Conservation (phyloP, 176 grass and related monocot genomes). For the Pontederia crassipes region DNA sequence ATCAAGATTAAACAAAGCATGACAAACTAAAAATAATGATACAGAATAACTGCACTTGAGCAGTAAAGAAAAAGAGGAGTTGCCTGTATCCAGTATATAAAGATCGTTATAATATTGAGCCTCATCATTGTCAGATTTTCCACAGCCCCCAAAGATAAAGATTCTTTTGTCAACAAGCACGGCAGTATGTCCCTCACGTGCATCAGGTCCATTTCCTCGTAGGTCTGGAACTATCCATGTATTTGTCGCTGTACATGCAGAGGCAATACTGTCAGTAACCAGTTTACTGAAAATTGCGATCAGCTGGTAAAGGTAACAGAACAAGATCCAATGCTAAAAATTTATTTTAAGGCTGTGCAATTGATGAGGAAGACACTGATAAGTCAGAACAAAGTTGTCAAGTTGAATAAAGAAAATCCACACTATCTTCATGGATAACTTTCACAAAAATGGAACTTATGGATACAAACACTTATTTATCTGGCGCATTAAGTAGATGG, state of each 20-base stretch:
- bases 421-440: too few species aligned
- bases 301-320: too few species aligned
- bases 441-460: too few species aligned
- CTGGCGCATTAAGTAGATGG: too few species aligned
- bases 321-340: too few species aligned
- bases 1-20: not conserved
- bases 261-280: not conserved
- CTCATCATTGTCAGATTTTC: slow-evolving; percentile 24
- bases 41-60: not conserved
- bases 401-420: too few species aligned
- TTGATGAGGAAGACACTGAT: too few species aligned
- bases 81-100: slow-evolving; percentile 33
- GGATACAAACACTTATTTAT: too few species aligned
- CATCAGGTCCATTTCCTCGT: slow-evolving; percentile 20
- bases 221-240: slow-evolving; percentile 22
- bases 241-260: slow-evolving; percentile 15
- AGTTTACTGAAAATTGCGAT: too few species aligned
- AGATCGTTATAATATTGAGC: slow-evolving; percentile 31
- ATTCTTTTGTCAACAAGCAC: slow-evolving; percentile 13
- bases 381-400: too few species aligned
- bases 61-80: slow-evolving; percentile 7
- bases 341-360: too few species aligned
- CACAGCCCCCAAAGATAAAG: slow-evolving; percentile 31
- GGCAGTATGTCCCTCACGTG: slow-evolving; percentile 26
- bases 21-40: too few species aligned